phyloP scores from a whole-genome alignment of 2,329 filamentous ascomycete genomes.

The Zalaria sp. region DNA sequence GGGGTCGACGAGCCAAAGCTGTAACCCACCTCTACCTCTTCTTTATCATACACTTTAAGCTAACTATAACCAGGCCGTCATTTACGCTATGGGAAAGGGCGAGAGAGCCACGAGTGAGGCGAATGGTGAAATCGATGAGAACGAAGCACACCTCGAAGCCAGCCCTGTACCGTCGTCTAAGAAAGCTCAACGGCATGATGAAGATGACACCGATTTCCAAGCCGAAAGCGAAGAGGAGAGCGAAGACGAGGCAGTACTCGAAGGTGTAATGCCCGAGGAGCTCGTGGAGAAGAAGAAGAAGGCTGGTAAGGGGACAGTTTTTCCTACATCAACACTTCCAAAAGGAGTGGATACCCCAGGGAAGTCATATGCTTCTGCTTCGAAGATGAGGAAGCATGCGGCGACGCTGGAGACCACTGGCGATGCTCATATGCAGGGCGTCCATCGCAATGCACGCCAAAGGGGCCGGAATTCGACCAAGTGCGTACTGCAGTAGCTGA shows the following conservation, averaged over 20 bases:
- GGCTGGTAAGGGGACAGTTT: constrained; percentile 4
- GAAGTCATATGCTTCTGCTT: constrained; percentile 9
- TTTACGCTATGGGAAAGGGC: constrained; percentile 27
- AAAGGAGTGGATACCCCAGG: background rate
- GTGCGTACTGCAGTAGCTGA: no score
- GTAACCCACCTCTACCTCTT: constrained; percentile 7
- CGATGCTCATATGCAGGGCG: no score
- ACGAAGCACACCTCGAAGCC: background rate
- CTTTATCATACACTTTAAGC: constrained; percentile 3
- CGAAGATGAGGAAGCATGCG: constrained; percentile 9
- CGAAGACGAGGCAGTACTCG: constrained; percentile 12
- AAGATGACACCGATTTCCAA: constrained; percentile 37
- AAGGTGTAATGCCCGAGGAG: constrained; percentile 3
- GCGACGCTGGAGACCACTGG: no score
- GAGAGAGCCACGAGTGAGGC: constrained; percentile 10
- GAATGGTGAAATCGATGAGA: constrained; percentile 6
- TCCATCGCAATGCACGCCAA: no score
- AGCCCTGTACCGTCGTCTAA: constrained; percentile 2
- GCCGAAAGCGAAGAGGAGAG: constrained; percentile 22
- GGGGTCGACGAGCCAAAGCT: constrained; percentile 56
- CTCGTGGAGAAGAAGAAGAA: constrained; percentile 3
- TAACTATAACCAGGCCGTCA: constrained; percentile 22
- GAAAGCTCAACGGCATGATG: constrained; percentile 20
- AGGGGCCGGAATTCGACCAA: no score
- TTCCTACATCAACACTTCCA: background rate